Conservation (phyloP, 257 asterid genomes). For the Scutellaria baicalensis region DNA sequence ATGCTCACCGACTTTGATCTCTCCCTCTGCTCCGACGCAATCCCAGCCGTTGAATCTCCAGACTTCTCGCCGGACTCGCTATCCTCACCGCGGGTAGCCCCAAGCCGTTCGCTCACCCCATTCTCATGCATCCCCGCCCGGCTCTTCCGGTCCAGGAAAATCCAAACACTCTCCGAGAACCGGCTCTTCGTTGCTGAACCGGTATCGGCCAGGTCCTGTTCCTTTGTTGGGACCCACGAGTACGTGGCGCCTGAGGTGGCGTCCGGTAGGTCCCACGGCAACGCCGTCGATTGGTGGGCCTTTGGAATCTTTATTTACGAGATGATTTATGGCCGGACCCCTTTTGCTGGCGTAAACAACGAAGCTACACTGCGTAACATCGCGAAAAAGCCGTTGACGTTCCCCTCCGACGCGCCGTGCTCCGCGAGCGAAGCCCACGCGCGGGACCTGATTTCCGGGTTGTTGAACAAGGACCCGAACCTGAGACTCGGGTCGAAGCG, state of each 20-base stretch:
- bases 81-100: constrained; percentile 17
- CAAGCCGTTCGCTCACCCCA: constrained; percentile 27
- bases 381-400: constrained; percentile 35
- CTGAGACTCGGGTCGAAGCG: constrained; percentile 73
- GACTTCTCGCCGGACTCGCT: constrained; percentile 26
- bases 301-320: constrained; percentile 78
- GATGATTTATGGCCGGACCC: constrained; percentile 80
- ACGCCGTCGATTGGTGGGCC: constrained; percentile 97
- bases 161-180: constrained; percentile 52
- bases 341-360: constrained; percentile 62
- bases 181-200: constrained; percentile 87
- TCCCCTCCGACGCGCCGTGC: constrained; percentile 41
- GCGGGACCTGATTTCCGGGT: constrained; percentile 48
- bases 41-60: constrained; percentile 74
- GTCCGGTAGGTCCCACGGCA: constrained; percentile 71
- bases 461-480: constrained; percentile 61
- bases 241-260: constrained; percentile 98
- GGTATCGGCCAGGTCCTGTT: constrained; percentile 67
- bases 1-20: constrained; percentile 88
- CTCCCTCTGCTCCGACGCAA: constrained; percentile 73
- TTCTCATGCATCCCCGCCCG: constrained; percentile 62
- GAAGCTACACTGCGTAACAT: constrained; percentile 60
- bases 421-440: constrained; percentile 46
- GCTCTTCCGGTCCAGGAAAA: constrained; percentile 60
- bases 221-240: constrained; percentile 93